Percentiles rank a stretch among this genome's conserved stretches.
These are phyloP conservation scores for Amphibolis antarctica DNA, from an alignment of 106 monocot genomes.

Conservation along the genomic window DNA sequence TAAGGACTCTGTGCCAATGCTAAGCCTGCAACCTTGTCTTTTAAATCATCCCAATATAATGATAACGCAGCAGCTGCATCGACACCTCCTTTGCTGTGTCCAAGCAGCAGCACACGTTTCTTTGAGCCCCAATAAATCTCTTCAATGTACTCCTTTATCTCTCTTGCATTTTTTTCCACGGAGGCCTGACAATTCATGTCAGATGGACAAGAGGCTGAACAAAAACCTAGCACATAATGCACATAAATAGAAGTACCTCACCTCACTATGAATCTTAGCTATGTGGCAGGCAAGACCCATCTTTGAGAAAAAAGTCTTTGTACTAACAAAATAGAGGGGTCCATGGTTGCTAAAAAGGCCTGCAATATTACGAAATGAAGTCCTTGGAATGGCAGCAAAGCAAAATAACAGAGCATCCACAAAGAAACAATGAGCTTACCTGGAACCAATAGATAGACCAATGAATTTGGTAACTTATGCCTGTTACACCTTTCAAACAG, in stretches of 20 bases:
- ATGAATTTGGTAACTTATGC: slow-evolving; percentile 74
- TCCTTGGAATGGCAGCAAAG: no score
- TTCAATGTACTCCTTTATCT: slow-evolving; percentile 86
- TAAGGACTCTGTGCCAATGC: slow-evolving; percentile 89
- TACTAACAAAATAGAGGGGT: slow-evolving; percentile 84
- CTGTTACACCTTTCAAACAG: slow-evolving; percentile 43
- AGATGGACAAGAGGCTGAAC: neutral
- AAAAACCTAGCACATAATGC: neutral
- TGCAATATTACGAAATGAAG: no score
- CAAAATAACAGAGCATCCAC: neutral
- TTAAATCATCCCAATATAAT: slow-evolving; percentile 83
- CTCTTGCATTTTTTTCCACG: slow-evolving; percentile 75
- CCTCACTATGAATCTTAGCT: slow-evolving; percentile 97
- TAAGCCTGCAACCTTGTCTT: slow-evolving; percentile 88
- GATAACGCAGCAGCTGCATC: slow-evolving; percentile 95
- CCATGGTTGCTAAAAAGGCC: slow-evolving; percentile 98
- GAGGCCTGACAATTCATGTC: slow-evolving; percentile 46
- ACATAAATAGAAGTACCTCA: slow-evolving; percentile 44
- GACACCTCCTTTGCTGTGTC: slow-evolving; percentile 97
- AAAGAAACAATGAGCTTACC: slow-evolving; percentile 29
- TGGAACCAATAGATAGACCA: slow-evolving; percentile 93
- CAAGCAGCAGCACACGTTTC: slow-evolving; percentile 79
- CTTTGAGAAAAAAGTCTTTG: slow-evolving; percentile 88
- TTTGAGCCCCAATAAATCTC: slow-evolving; percentile 90
- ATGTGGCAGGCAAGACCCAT: slow-evolving; percentile 94